Conservation (phyloP, 495 filamentous ascomycete species). For the Collariella sp. region DNA sequence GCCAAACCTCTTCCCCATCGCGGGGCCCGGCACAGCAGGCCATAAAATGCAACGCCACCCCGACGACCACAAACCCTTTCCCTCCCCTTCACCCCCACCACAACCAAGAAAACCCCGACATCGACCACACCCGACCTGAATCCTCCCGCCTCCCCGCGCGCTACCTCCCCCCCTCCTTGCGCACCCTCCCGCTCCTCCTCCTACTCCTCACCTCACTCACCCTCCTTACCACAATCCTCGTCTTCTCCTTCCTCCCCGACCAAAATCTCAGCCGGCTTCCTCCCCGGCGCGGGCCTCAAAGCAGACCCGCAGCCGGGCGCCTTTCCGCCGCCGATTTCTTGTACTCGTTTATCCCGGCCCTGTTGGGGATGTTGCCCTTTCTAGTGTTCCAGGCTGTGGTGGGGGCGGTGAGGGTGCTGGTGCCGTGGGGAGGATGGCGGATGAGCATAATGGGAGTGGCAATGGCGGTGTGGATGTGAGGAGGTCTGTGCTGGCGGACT, state of each 20-base stretch:
- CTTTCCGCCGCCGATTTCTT: conserved; percentile 84
- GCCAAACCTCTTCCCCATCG: conserved; percentile 15
- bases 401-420: conserved; percentile 60
- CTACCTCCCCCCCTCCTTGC: conserved; percentile 74
- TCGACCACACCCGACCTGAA: conserved; percentile 13
- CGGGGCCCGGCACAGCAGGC: conserved; percentile 23
- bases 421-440: conserved; percentile 61
- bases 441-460: too few species aligned
- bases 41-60: conserved; percentile 36
- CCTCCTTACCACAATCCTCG: conserved; percentile 62
- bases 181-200: conserved; percentile 50
- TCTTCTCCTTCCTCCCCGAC: conserved; percentile 65
- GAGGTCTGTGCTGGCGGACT: conserved; percentile 70
- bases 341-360: conserved; percentile 72
- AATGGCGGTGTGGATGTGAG: conserved; percentile 38
- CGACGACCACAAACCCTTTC: conserved; percentile 15
- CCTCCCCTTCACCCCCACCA: neutral
- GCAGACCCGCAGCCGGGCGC: conserved; percentile 52
- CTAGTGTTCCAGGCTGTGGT: conserved; percentile 73
- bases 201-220: conserved; percentile 55
- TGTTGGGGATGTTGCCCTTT: conserved; percentile 67
- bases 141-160: conserved; percentile 47
- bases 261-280: conserved; percentile 58
- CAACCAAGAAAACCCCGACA: conserved; percentile 20
- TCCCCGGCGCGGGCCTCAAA: conserved; percentile 45